Evolutionary conservation across 306 rosid genomes (phyloP), one percentile per base, ranked within the genome.

Genomic region (Trifolium dubium): DNA sequence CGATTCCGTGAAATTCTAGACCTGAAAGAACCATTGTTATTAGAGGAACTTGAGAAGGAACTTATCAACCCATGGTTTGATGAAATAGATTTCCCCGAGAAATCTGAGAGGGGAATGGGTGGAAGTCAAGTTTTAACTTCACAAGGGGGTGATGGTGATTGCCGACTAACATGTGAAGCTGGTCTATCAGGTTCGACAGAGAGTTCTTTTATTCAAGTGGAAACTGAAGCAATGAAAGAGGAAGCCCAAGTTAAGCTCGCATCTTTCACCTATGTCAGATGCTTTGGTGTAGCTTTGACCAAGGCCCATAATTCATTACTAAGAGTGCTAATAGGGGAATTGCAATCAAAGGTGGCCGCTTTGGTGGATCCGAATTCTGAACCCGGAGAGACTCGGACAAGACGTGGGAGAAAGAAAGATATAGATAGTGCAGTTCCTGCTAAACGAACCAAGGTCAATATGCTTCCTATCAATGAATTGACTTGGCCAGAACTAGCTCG

Each of bases 401-500:
- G 86, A 65, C 87, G 99, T 62, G 99, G 99, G 75, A 92, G 98
- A 81, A 95, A 88, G 84, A 95, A 89, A 86, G 99, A 95, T 71
- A 77, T 82, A 13, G 99, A 95, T 40, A 78, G 79, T 74, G 80
- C 88, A 63, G 9, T 81, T 80, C 84, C 89, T 78, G 68, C 87
- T 18, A 90, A 86, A 87, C 84, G 86, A 78, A 72, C 83, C 50
- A 90, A 90, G 87, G 87, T 88, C 67, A 93, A 87, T 60, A 83
- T 86, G 85, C 98, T 95, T 69, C 98, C 99, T 54, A 86, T 90
- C 59, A 95, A 95, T 80, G 98, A 90, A 77, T 83, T 92, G 64
- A 95, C 98, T n/a, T 95, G 98, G 99, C 99, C 99, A 39, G 99
- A 92, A 82, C 84, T 95, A 74, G 97, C 97, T 37, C 92, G 88